A percentile compares a stretch with the other conserved stretches of the same genome.
phyloP scores from a whole-genome alignment of 306 rosid genomes.

The Canavalia ensiformis region DNA sequence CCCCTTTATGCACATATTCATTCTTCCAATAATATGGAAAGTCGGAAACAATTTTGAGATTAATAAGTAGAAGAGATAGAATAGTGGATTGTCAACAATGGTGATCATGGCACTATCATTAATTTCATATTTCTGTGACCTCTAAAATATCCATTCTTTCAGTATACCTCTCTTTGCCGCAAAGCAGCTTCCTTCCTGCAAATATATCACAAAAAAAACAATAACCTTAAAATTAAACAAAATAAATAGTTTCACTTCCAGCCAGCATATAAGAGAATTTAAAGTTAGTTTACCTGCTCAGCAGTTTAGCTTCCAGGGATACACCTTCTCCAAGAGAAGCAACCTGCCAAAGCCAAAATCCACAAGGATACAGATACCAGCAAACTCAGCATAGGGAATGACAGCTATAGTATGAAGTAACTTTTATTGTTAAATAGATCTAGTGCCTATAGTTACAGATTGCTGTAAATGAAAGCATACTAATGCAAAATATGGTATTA shows the following conservation, averaged over 20 bases:
- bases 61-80: conserved; percentile 17
- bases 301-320: conserved; percentile 90
- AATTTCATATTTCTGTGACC: conserved; percentile 45
- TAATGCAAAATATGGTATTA: conserved; percentile 35
- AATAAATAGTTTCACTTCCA: conserved; percentile 16
- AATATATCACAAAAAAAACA: conserved; percentile 51
- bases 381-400: conserved; percentile 14
- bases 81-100: conserved; percentile 40
- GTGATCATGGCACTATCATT: conserved; percentile 44
- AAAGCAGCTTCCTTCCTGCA: conserved; percentile 96
- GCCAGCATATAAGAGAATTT: conserved; percentile 29
- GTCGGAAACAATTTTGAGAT: conserved; percentile 1
- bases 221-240: conserved; percentile 40
- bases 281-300: conserved; percentile 72
- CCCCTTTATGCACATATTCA: conserved; percentile 28
- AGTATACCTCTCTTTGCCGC: conserved; percentile 94
- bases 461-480: background rate
- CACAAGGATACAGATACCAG: conserved; percentile 38
- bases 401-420: background rate
- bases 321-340: conserved; percentile 97
- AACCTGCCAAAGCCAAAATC: conserved; percentile 68
- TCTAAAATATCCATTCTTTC: conserved; percentile 38
- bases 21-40: conserved; percentile 16
- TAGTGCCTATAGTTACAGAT: conserved; percentile 9
- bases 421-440: conserved; percentile 9